These are phyloP conservation scores for Trametes gibbosa DNA, from an alignment of 768 basidiomycete species.

Conservation along the genomic window DNA sequence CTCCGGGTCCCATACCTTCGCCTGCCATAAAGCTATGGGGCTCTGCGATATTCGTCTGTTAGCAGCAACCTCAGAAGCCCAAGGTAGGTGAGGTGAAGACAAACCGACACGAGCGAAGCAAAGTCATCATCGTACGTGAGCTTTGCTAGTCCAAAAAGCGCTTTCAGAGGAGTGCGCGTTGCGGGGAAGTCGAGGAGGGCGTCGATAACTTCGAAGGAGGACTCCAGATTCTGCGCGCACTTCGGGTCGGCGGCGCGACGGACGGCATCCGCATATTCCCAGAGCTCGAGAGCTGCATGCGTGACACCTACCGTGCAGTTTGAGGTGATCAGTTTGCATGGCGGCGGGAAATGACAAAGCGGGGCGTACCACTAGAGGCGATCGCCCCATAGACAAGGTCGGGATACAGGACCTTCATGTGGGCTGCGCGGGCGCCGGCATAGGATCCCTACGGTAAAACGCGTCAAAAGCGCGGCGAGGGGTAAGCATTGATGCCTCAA, in stretches of 20 bases:
- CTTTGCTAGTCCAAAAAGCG: constrained; percentile 68
- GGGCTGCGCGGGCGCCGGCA: constrained; percentile 90
- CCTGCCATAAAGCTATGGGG: constrained; percentile 77
- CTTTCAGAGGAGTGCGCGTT: constrained; percentile 57
- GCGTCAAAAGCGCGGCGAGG: too few species aligned
- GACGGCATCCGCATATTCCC: constrained; percentile 88
- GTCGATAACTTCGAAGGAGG: constrained; percentile 61
- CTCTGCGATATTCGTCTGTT: constrained; percentile 31
- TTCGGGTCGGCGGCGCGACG: constrained; percentile 61
- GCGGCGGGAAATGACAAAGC: constrained; percentile 2
- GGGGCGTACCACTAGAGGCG: constrained; percentile 69
- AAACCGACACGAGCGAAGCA: constrained; percentile 61
- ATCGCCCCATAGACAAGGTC: constrained; percentile 89
- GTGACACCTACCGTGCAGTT: constrained; percentile 59
- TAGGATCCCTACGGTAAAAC: constrained; percentile 64
- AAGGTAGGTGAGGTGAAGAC: constrained; percentile 1
- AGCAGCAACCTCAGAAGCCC: neutral
- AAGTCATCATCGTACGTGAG: constrained; percentile 79
- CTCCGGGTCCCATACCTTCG: constrained; percentile 81
- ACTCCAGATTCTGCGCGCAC: constrained; percentile 58
- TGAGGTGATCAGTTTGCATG: neutral
- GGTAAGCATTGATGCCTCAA: too few species aligned
- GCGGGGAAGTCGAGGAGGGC: constrained; percentile 44
- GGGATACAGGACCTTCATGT: constrained; percentile 86
- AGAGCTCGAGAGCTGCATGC: constrained; percentile 76